Evolutionary conservation across 257 asterid species (phyloP), one percentile per base, ranked within the genome.

Genomic region (Ophiorrhiza pumila): DNA sequence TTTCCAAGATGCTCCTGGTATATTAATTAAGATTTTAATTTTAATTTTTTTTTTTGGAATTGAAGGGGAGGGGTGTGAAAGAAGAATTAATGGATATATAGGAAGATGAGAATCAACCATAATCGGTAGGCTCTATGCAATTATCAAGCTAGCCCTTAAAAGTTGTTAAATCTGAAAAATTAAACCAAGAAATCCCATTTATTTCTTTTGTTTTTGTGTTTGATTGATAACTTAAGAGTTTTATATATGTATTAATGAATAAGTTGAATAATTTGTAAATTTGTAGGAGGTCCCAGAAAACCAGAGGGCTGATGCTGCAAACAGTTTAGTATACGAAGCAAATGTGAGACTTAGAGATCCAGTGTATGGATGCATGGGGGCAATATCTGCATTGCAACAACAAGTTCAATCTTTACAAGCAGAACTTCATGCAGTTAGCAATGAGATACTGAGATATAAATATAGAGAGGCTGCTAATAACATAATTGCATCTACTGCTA

Each of bases 331-430:
- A 0, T 93, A 90, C 65, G 98, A 93, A 78, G 98, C 98, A 23
- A 93, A 93, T 46, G 95, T 90, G 70, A 80, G 98, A 83, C 86
- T 93, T 9, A 76, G 96, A 29, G 97, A 93, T 82, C 98, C 98
- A 0, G 91, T 93, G 0, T 93, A 93, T 20, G 98, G 98, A 45
- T 90, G 97, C 95, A 93, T 90, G 98, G 98, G 97, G 35, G 98
- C 95, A 13, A 88, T 93, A 22, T 93, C 96, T 1, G 82, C 96
- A 25, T 77, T 93, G 67, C 98, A 90, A 62, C 98, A 89, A 50
- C 92, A 93, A 71, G 78, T 90, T 61, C 97, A 93, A 66, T 39
- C 83, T 43, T 74, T 93, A 22, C 97, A 93, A 71, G 88, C 88
- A 6, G 97, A 93, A 29, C 89, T 90, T 52, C 89, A 84, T 71